Conservation (phyloP, 441 rosid genomes). For the Rhodomyrtus psidioides region DNA sequence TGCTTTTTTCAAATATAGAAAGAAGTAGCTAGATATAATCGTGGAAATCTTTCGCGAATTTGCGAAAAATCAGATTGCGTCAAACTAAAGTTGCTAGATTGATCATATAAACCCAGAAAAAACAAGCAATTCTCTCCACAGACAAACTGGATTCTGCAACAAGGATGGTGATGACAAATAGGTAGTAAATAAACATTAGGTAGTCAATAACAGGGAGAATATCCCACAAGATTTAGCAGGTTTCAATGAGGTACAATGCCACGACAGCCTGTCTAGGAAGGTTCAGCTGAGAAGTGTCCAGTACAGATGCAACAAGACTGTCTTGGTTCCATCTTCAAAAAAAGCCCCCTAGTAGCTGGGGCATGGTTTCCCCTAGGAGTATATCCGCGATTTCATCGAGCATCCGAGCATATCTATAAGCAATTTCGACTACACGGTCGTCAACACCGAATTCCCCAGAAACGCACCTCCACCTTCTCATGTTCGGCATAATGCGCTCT, state of each 20-base stretch:
- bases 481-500: slow-evolving; percentile 7
- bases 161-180: neutral
- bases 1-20: neutral
- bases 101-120: neutral
- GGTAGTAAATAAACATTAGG: neutral
- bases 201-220: neutral
- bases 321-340: slow-evolving; percentile 21
- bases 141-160: neutral
- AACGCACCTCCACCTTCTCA: neutral
- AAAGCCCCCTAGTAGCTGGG: slow-evolving; percentile 22
- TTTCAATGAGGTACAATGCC: neutral
- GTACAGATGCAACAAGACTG: neutral
- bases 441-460: neutral
- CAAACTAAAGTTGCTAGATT: neutral
- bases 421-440: neutral
- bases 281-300: slow-evolving; percentile 10
- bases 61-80: neutral
- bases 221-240: neutral
- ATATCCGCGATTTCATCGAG: slow-evolving; percentile 12
- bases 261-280: neutral
- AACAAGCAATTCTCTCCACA: neutral
- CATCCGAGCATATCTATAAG: neutral
- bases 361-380: slow-evolving; percentile 3
- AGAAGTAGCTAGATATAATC: neutral
- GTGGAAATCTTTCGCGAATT: neutral